Base-by-base conservation (phyloP, 192 early-diverging fungal genomes). In the Backusella mclennaniae region DNA sequence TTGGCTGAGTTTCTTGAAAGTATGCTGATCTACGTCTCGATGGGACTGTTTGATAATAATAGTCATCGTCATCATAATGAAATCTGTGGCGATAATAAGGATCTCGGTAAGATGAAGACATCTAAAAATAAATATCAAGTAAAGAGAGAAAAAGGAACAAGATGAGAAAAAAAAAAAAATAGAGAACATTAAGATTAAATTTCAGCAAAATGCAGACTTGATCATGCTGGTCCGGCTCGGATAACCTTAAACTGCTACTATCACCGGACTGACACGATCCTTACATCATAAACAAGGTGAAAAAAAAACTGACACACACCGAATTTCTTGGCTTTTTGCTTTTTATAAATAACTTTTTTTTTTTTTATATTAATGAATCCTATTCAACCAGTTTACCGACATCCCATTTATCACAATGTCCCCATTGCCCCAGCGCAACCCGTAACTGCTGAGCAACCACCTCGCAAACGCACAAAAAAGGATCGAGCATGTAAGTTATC, bases 381-480 rank as follows among this genome's bases (percentile, higher is more conserved):
- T 17, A 67, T 67, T 35, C 35, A 36, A n/a, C 35, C 35, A 1
- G 6, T 68, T 36, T 36, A 36, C 36, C 19, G 2, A 68, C 33
- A 36, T 3, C 6, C 33, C 12, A 36, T 68, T 69, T 67, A 35
- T 33, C 66, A 15, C 4, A 31, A 17, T 35, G 66, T 35, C 6
- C 17, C 35, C 11, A 56, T 56, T 56, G 56, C 56, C 0, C 56
- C 21, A 12, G 56, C 23, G 14, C 9, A 23, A 11, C 9, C n/a
- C 2, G 4, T 26, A 26, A 6, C 1, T 7, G 17, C 67, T 68
- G 31, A 33, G 15, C 7, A 33, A 68, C 33, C 29, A n/a, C 15
- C 12, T 36, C 67, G 35, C 19, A 69, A 69, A 69, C 67, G 67
- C 12, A 69, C 67, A 23, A 69, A 69, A 69, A 69, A 69, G 21